Evolutionary conservation across 192 early-diverging fungal species (phyloP).

Genomic region (Diversispora epigaea): DNA sequence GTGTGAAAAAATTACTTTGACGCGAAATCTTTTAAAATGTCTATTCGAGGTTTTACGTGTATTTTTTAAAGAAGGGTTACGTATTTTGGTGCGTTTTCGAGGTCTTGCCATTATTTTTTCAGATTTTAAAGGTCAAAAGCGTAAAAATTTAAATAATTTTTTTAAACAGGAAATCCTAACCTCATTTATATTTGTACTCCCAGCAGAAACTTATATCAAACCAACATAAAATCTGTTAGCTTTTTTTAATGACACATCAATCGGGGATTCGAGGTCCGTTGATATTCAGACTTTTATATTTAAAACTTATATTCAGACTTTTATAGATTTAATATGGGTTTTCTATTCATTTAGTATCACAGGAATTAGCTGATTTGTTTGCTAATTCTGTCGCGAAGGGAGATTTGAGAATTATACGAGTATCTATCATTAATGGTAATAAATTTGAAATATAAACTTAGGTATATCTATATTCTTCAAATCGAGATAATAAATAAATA

Average conservation of each 20-base stretch:
- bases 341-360: slow-evolving; percentile 40
- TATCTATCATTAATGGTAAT: slow-evolving; percentile 53
- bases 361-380: slow-evolving; percentile 51
- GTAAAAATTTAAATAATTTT: too few relatives aligned
- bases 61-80: slow-evolving; percentile 59
- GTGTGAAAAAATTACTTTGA: slow-evolving; percentile 43
- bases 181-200: too few relatives aligned
- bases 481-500: too few relatives aligned
- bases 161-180: too few relatives aligned
- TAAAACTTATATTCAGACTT: background rate
- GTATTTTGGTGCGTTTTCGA: slow-evolving; percentile 63
- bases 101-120: slow-evolving; percentile 60
- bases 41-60: slow-evolving; percentile 66
- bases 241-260: slow-evolving; percentile 51
- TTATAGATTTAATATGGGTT: background rate
- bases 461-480: too few relatives aligned
- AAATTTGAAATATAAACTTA: background rate
- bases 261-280: slow-evolving; percentile 53
- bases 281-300: background rate
- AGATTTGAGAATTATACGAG: slow-evolving; percentile 45
- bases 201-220: too few relatives aligned
- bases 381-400: slow-evolving; percentile 39
- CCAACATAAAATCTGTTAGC: too few relatives aligned
- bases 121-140: too few relatives aligned
- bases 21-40: slow-evolving; percentile 55